These are phyloP conservation scores for Pulveroboletus sp. DNA, from an alignment of 768 basidiomycete species.

Conservation along the genomic window DNA sequence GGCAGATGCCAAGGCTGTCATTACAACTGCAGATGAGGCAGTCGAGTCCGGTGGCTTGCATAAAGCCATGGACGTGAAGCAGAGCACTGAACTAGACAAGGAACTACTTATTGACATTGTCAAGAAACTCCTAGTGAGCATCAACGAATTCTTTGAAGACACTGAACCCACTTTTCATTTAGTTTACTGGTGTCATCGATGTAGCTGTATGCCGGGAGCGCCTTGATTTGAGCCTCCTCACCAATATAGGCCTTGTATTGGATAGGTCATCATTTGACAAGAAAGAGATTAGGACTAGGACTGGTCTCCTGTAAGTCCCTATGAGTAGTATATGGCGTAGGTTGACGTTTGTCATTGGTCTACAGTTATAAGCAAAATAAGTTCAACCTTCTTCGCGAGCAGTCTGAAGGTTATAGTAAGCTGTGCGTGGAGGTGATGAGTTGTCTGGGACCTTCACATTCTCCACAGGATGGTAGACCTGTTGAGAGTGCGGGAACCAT, in stretches of 20 bases:
- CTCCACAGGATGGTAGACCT: constrained; percentile 59
- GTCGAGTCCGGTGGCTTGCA: constrained; percentile 20
- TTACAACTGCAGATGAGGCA: constrained; percentile 30
- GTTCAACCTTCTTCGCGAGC: constrained; percentile 94
- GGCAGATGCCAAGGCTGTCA: constrained; percentile 45
- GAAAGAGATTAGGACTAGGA: constrained; percentile 77
- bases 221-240: constrained; percentile 61
- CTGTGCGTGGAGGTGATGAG: constrained; percentile 80
- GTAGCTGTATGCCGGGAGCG: constrained; percentile 66
- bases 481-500: constrained; percentile 53
- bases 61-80: constrained; percentile 42
- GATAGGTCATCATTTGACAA: constrained; percentile 65
- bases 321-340: neutral
- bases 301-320: constrained; percentile 69
- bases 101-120: constrained; percentile 53
- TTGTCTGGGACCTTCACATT: constrained; percentile 71
- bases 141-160: neutral
- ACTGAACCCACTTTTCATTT: constrained; percentile 2
- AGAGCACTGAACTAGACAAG: constrained; percentile 59
- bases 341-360: constrained; percentile 1
- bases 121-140: constrained; percentile 52
- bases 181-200: constrained; percentile 58
- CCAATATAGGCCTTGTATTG: constrained; percentile 60
- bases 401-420: constrained; percentile 96
- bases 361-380: constrained; percentile 96